Conservation (phyloP, 306 rosid genomes). For the Fagus sylvatica region DNA sequence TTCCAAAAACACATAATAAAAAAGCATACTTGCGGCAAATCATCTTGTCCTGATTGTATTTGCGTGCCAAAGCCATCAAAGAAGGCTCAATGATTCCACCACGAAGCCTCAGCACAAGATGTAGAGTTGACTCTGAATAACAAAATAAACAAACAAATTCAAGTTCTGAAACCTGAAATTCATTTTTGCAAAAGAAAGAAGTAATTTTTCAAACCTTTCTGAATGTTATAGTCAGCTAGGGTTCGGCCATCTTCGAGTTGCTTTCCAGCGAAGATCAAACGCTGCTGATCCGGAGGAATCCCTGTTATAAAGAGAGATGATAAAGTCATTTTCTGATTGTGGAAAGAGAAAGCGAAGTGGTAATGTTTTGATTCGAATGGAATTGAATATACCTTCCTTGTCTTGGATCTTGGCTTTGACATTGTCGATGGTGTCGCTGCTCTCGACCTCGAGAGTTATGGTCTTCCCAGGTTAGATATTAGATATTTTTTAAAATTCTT, state of each 20-base stretch:
- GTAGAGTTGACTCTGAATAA: conserved; percentile 66
- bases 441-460: conserved; percentile 84
- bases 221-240: conserved; percentile 77
- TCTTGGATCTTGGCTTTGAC: conserved; percentile 87
- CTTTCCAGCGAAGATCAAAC: conserved; percentile 78
- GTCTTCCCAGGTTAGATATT: too few relatives aligned
- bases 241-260: conserved; percentile 85
- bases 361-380: not conserved
- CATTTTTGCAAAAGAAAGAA: not conserved
- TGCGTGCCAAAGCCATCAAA: conserved; percentile 88
- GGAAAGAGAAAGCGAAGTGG: not conserved
- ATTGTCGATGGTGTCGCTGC: conserved; percentile 90
- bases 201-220: conserved; percentile 47
- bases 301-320: conserved; percentile 23
- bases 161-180: not conserved
- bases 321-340: not conserved
- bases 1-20: too few relatives aligned
- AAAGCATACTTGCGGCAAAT: conserved; percentile 72
- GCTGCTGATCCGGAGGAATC: conserved; percentile 90
- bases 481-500: too few relatives aligned
- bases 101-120: conserved; percentile 81
- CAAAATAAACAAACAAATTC: not conserved
- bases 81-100: conserved; percentile 86
- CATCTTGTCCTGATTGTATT: conserved; percentile 79
- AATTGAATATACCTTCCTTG: conserved; percentile 63